Base-by-base conservation (phyloP, 2,329 filamentous ascomycete genomes). In the Cercospora berteroae region DNA sequence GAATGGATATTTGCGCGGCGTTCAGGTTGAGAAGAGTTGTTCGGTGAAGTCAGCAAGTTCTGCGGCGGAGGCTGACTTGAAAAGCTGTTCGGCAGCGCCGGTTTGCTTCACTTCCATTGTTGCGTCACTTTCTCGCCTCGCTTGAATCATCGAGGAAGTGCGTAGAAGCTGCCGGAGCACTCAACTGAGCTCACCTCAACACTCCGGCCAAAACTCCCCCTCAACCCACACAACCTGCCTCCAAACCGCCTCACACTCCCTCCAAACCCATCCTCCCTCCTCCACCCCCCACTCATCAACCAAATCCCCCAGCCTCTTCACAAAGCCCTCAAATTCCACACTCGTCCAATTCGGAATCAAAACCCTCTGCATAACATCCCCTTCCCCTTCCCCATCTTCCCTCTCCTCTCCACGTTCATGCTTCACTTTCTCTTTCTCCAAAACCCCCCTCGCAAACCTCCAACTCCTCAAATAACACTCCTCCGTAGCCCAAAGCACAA, bases 401-500 rank as follows among this genome's bases (percentile, higher is more conserved):
- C 7, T 20, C 10, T 5, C 18, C 23, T n/a, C n/a, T n/a, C n/a
- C n/a, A n/a, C n/a, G n/a, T n/a, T n/a, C n/a, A n/a, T n/a, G n/a
- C n/a, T n/a, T n/a, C n/a, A n/a, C 6, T 2, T 12, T 58, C 36
- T 52, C 59, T 25, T 65, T 50, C 39, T 67, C 60, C 56, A 67
- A 59, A 58, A 72, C 68, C 65, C 73, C 69, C 64, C 73, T 81
- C 9, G 77, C 76, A 67, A 82, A 82, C 67, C 77, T 77, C 83
- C 83, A 84, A 42, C 82, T 79, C 48, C 79, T 76, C 33, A 83
- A 77, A 70, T 84, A 84, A 74, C 80, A 83, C 78, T 83, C 86
- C 79, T 94, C 91, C 0, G 90, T 93, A 10, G 87, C 89, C 88
- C 90, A 94, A 44, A 93, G 84, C 16, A 91, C 84, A 3, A 91